These are phyloP conservation scores for Rutidosis leptorrhynchoides DNA, from an alignment of 129 eudicot genomes.

Conservation along the genomic window DNA sequence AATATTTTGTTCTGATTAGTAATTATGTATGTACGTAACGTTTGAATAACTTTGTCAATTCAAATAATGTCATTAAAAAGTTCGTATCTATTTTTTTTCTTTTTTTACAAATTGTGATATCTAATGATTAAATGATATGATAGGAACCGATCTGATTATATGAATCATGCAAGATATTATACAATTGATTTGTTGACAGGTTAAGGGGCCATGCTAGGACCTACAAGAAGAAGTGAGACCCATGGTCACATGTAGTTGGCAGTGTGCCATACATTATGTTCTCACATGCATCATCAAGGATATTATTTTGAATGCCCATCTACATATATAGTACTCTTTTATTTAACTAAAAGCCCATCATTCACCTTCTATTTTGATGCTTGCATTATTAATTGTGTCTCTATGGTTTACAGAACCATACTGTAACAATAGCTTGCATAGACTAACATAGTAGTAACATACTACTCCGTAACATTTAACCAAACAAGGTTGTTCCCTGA, in stretches of 20 bases:
- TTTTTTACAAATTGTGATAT: too few relatives aligned
- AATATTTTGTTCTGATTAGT: conserved; percentile 8
- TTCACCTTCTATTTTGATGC: conserved; percentile 13
- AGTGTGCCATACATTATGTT: conserved; percentile 13
- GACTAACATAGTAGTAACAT: too few relatives aligned
- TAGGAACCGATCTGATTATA: neutral
- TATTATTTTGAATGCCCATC: conserved; percentile 6
- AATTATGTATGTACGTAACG: conserved; percentile 18
- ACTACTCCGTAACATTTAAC: too few relatives aligned
- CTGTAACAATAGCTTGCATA: neutral
- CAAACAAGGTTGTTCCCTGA: neutral
- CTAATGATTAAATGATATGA: neutral
- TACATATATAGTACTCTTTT: neutral
- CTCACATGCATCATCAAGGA: conserved; percentile 22
- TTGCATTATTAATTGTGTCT: conserved; percentile 1
- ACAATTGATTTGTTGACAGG: neutral
- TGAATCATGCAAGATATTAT: conserved; percentile 4
- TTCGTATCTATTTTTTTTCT: too few relatives aligned
- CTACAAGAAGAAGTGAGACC: conserved; percentile 28
- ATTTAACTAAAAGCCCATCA: conserved; percentile 18
- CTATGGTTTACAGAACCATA: conserved; percentile 11
- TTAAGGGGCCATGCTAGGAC: conserved; percentile 13
- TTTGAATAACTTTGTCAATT: too few relatives aligned
- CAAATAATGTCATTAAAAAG: too few relatives aligned
- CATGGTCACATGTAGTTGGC: conserved; percentile 28